phyloP scores from a whole-genome alignment of 257 asterid genomes.

The Ilex aquifolium region DNA sequence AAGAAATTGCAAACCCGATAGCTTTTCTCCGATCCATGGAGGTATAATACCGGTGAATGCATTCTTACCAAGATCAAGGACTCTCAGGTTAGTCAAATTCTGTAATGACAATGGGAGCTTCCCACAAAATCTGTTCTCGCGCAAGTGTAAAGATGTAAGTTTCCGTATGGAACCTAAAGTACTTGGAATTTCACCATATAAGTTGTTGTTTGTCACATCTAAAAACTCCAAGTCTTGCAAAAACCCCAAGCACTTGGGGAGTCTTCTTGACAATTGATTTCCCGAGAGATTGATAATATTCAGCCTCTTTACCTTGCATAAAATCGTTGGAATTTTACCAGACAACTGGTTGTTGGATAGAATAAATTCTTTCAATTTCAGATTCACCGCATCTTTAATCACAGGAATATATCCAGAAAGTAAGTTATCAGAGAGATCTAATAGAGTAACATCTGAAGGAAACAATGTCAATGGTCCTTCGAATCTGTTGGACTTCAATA shows the following conservation, averaged over 20 bases:
- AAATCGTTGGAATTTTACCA: conserved; percentile 6
- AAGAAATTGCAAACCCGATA: conserved; percentile 11
- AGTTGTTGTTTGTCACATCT: conserved; percentile 15
- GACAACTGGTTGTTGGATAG: conserved; percentile 6
- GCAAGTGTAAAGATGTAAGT: conserved; percentile 22
- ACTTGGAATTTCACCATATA: conserved; percentile 20
- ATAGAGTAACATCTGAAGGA: conserved; percentile 6
- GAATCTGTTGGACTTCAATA: conserved; percentile 11
- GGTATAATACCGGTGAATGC: conserved; percentile 24
- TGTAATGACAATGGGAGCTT: conserved; percentile 14
- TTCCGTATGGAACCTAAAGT: conserved; percentile 6
- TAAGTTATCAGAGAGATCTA: conserved; percentile 8
- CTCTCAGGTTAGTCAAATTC: conserved; percentile 4
- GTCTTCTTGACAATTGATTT: conserved; percentile 13
- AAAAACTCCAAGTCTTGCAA: conserved; percentile 4
- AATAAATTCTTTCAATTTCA: conserved; percentile 1
- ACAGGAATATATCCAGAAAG: conserved; percentile 7
- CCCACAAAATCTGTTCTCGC: conserved; percentile 19
- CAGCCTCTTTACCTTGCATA: conserved; percentile 3
- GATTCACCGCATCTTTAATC: neutral
- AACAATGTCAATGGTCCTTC: conserved; percentile 4
- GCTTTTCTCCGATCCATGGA: conserved; percentile 19
- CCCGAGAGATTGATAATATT: conserved; percentile 1
- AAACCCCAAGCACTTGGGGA: conserved; percentile 13
- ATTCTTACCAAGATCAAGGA: conserved; percentile 20